Evolutionary conservation across 208 protist genomes (phyloP), one percentile per base, ranked within the genome.

Genomic region (Trichomonas vaginalis): DNA sequence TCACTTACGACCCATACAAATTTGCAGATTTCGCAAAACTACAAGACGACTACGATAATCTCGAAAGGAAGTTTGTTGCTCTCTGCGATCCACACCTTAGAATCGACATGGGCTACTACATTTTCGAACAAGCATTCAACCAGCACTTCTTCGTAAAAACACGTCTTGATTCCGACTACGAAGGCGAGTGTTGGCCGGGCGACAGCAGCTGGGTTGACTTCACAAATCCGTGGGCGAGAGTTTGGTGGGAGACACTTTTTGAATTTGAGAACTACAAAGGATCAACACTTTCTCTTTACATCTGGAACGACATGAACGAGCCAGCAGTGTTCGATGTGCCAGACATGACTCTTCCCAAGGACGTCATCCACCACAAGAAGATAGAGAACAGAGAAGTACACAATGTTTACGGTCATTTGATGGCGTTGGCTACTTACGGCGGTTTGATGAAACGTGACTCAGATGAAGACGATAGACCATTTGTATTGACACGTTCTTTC

Each of bases 251-350:
- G 27, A 17, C 40, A 23, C 14, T 95, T 2, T 96, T 97, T 47
- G 46, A 51, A 6, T 97, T 95, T 49, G 47, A 88, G 27, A 35
- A 88, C 61, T 96, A 96, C 42, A 42, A 97, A 21, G 98, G 97
- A 32, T 98, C 98, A 17, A 98, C 98, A 1, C 96, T 96, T 46
- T 97, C 97, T 96, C 97, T 99, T 39, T 98, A 99, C 97, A 98
- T 98, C n/a, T 99, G 99, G 99, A 99, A 99, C 79, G 99, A 99
- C 97, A 99, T 99, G 99, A 99, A 99, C 96, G 98, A 98, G 96
- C 98, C 98, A 9, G 98, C 98, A 0, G 98, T 99, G 9, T 99
- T 99, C 97, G 98, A 98, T 96, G 98, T 97, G 3, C 97, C 97
- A 46, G 98, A 98, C 70, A 97, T 98, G 51, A 98, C 98, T 4